Conservation (phyloP, 208 protist genomes). For the Balamuthia mandrillaris region DNA sequence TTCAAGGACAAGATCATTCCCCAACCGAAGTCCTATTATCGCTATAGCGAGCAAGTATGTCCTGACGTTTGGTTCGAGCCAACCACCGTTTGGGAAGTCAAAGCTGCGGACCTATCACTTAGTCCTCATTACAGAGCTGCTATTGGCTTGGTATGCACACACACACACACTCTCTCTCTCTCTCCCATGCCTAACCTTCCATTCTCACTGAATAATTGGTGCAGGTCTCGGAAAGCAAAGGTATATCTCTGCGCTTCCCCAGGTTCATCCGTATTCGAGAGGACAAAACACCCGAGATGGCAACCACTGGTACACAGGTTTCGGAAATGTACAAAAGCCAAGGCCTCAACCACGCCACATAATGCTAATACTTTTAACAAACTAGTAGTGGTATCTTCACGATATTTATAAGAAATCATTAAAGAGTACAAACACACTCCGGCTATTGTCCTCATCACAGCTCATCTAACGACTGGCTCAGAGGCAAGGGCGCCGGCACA, state of each 20-base stretch:
- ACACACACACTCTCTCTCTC: background rate
- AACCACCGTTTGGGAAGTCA: conserved; percentile 96
- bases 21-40: conserved; percentile 32
- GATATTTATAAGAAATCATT: too few relatives aligned
- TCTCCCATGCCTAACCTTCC: background rate
- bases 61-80: conserved; percentile 77
- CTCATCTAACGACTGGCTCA: too few relatives aligned
- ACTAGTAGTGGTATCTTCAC: too few relatives aligned
- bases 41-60: background rate
- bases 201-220: background rate
- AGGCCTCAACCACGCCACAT: too few relatives aligned
- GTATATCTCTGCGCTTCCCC: conserved; percentile 97
- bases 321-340: too few relatives aligned
- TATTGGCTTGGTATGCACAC: conserved; percentile 14
- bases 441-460: too few relatives aligned
- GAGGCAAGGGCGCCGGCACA: too few relatives aligned
- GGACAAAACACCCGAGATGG: conserved; percentile 92
- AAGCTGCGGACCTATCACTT: conserved; percentile 97
- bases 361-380: too few relatives aligned
- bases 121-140: conserved; percentile 93
- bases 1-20: conserved; percentile 43
- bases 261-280: conserved; percentile 93
- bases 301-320: conserved; percentile 71
- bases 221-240: conserved; percentile 66
- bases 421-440: too few relatives aligned